Percentiles rank a stretch among this genome's conserved stretches.
These are phyloP conservation scores for Fonsecaea multimorphosa DNA, from an alignment of 2,329 filamentous ascomycete genomes.

Conservation along the genomic window DNA sequence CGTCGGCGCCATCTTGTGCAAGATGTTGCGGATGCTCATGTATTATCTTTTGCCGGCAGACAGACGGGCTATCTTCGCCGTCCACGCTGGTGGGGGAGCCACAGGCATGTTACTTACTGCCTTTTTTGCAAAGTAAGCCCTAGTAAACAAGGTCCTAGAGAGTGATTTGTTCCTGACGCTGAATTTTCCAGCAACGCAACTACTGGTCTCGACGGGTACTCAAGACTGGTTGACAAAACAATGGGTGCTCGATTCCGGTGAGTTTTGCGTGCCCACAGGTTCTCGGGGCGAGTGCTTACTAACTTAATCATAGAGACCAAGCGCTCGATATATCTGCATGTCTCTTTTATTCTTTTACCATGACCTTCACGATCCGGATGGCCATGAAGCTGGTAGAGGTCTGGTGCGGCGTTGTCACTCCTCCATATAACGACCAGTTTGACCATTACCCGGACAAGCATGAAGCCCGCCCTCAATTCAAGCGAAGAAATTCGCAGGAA, in stretches of 20 bases:
- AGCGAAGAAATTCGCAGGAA: neutral
- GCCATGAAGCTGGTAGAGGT: conserved; percentile 5
- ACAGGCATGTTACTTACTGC: conserved; percentile 18
- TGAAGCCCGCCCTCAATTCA: conserved; percentile 17
- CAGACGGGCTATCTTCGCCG: conserved; percentile 12
- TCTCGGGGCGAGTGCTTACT: neutral
- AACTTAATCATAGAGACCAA: conserved; percentile 11
- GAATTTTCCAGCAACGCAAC: conserved; percentile 2
- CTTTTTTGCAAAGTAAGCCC: conserved; percentile 15
- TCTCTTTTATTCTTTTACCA: conserved; percentile 14
- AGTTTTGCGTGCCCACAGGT: neutral
- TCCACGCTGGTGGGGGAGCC: conserved; percentile 13
- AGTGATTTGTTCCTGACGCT: neutral
- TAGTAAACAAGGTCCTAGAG: neutral
- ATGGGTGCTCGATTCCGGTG: conserved; percentile 20
- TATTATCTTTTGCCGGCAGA: conserved; percentile 5
- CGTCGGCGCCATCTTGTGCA: conserved; percentile 13
- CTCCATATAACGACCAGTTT: neutral
- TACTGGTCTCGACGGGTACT: conserved; percentile 16
- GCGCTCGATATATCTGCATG: conserved; percentile 14
- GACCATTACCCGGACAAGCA: conserved; percentile 18
- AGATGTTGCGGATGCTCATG: conserved; percentile 9
- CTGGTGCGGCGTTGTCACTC: neutral
- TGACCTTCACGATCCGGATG: conserved; percentile 16
- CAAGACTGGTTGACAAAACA: conserved; percentile 9